Percentiles rank a stretch among this genome's conserved stretches.
These are phyloP conservation scores for Prunus salicina DNA, from an alignment of 306 rosid species.

Conservation along the genomic window DNA sequence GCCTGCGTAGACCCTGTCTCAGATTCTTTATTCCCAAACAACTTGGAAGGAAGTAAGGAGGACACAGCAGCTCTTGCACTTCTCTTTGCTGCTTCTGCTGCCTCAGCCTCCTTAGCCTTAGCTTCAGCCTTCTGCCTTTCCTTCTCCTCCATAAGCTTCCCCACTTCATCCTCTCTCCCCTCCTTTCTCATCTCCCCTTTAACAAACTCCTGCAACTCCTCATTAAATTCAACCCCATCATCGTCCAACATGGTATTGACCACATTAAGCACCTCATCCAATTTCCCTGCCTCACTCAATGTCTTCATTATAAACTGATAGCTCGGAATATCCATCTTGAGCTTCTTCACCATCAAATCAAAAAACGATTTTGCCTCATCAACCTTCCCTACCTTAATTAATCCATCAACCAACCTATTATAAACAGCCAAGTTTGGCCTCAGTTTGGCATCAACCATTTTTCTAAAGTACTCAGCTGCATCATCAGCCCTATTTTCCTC, in stretches of 20 bases:
- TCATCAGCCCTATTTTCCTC: slow-evolving; percentile 73
- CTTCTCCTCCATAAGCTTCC: slow-evolving; percentile 86
- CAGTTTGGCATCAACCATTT: slow-evolving; percentile 75
- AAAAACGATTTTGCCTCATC: slow-evolving; percentile 79
- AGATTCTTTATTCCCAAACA: slow-evolving; percentile 64
- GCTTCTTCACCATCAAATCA: slow-evolving; percentile 84
- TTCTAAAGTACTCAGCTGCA: slow-evolving; percentile 76
- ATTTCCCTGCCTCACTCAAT: slow-evolving; percentile 59
- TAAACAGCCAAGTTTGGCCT: slow-evolving; percentile 89
- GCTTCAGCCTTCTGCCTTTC: slow-evolving; percentile 91
- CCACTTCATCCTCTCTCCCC: slow-evolving; percentile 79
- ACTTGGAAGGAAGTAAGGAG: slow-evolving; percentile 74
- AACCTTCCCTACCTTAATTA: slow-evolving; percentile 72
- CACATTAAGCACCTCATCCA: slow-evolving; percentile 75
- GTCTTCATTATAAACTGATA: slow-evolving; percentile 86
- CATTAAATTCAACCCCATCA: slow-evolving; percentile 61
- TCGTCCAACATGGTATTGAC: slow-evolving; percentile 81
- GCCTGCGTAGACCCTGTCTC: slow-evolving; percentile 32
- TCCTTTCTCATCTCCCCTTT: slow-evolving; percentile 75
- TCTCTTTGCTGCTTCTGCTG: slow-evolving; percentile 89
- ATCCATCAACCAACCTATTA: slow-evolving; percentile 71
- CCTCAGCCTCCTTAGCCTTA: slow-evolving; percentile 91
- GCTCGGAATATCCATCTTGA: slow-evolving; percentile 85
- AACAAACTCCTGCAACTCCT: slow-evolving; percentile 82
- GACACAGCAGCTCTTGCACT: slow-evolving; percentile 76